Conservation (phyloP, 1,139 yeast species). For the Suzukiozyma palmioleophila region DNA sequence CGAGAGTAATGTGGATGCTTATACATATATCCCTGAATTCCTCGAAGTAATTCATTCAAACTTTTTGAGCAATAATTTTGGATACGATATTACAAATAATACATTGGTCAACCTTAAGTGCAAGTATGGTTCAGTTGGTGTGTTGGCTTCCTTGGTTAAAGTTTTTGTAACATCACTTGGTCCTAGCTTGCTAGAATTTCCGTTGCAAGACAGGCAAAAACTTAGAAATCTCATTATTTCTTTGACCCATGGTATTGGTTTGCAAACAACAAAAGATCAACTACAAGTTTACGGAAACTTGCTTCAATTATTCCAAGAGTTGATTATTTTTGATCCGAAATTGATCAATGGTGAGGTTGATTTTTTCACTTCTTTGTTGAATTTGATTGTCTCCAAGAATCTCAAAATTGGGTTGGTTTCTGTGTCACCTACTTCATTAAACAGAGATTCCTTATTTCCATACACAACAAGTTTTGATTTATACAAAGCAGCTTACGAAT, state of each 20-base stretch:
- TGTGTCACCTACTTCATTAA: constrained; percentile 32
- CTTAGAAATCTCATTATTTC: constrained; percentile 29
- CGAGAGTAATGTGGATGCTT: constrained; percentile 50
- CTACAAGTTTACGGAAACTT: constrained; percentile 22
- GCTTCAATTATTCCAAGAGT: constrained; percentile 33
- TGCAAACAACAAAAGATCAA: constrained; percentile 25
- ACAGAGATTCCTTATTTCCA: constrained; percentile 35
- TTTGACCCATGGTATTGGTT: constrained; percentile 32
- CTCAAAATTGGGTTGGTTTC: constrained; percentile 34
- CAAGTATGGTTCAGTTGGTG: constrained; percentile 22
- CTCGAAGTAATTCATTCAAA: constrained; percentile 43
- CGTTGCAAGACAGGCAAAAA: constrained; percentile 16
- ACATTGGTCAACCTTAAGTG: constrained; percentile 27
- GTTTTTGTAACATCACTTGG: constrained; percentile 35
- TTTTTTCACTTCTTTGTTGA: constrained; percentile 29
- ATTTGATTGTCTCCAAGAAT: constrained; percentile 32
- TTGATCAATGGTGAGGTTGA: constrained; percentile 29
- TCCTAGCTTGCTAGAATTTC: constrained; percentile 30
- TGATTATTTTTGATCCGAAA: constrained; percentile 37
- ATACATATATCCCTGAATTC: constrained; percentile 41
- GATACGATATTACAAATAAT: constrained; percentile 27
- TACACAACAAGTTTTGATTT: constrained; percentile 34
- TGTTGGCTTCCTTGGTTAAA: constrained; percentile 24
- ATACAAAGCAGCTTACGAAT: constrained; percentile 34
- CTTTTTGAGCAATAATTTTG: constrained; percentile 48